Evolutionary conservation across 305 asterid genomes (phyloP).

Genomic region (Petunia hybrid): DNA sequence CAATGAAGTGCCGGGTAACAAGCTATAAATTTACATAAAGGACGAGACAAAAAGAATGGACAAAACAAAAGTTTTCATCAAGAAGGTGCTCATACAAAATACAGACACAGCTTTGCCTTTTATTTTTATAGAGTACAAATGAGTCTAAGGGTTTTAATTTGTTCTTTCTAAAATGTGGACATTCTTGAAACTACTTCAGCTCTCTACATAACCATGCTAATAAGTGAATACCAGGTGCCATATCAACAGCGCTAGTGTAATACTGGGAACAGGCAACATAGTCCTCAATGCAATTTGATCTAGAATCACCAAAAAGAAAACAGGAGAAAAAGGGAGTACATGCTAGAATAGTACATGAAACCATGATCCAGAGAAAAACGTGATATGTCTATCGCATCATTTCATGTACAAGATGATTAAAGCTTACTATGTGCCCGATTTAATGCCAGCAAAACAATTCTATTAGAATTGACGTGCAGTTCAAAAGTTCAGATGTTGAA

Average conservation of each 20-base stretch:
- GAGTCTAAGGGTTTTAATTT: neutral
- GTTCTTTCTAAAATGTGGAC: neutral
- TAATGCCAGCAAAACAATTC: constrained; percentile 17
- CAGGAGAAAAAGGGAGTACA: neutral
- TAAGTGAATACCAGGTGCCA: constrained; percentile 5
- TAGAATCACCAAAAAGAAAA: neutral
- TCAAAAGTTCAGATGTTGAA: neutral
- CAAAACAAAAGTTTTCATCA: neutral
- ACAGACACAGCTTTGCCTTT: neutral
- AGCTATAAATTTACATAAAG: neutral
- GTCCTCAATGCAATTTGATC: neutral
- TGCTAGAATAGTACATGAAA: constrained; percentile 16
- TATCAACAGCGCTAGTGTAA: neutral
- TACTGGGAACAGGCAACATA: neutral
- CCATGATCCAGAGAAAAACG: neutral
- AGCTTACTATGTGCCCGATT: neutral
- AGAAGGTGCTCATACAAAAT: neutral
- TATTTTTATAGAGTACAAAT: constrained; percentile 19
- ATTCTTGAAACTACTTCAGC: constrained; percentile 9
- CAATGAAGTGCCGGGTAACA: neutral
- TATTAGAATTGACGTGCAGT: constrained; percentile 15
- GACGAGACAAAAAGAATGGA: neutral
- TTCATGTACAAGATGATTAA: constrained; percentile 13
- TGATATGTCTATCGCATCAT: neutral
- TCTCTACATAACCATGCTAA: constrained; percentile 10